These are phyloP conservation scores for Suhomyces choctaworum DNA, from an alignment of 1,139 yeast genomes.

Conservation along the genomic window DNA sequence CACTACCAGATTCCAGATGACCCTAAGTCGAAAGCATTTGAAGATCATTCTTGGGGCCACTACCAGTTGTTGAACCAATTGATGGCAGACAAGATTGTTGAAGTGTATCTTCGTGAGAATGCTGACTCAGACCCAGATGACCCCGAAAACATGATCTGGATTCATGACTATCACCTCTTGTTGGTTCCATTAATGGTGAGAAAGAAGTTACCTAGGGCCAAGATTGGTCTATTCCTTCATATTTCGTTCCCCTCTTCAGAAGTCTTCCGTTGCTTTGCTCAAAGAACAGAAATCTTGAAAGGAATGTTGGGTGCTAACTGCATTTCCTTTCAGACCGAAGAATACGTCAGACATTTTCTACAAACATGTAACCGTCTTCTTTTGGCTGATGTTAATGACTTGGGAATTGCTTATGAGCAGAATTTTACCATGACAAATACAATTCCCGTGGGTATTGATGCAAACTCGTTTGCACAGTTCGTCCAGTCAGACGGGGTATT, in stretches of 20 bases:
- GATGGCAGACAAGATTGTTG: constrained; percentile 75
- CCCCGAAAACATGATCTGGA: constrained; percentile 66
- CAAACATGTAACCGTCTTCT: constrained; percentile 87
- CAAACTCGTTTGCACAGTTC: constrained; percentile 53
- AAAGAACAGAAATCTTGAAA: constrained; percentile 68
- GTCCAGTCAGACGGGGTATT: constrained; percentile 53
- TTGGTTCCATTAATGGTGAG: constrained; percentile 86
- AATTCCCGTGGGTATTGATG: constrained; percentile 87
- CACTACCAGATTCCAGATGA: constrained; percentile 97
- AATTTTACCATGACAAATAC: constrained; percentile 65
- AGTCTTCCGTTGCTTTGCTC: constrained; percentile 92
- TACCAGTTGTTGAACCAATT: constrained; percentile 74
- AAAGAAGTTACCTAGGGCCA: constrained; percentile 71
- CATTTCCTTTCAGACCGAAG: constrained; percentile 87
- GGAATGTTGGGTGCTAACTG: constrained; percentile 91
- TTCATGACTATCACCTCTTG: constrained; percentile 90
- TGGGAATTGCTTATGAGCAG: constrained; percentile 70
- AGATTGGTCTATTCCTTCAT: constrained; percentile 89
- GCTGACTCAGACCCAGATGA: constrained; percentile 47
- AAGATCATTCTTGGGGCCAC: constrained; percentile 91
- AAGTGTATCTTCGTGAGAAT: constrained; percentile 53
- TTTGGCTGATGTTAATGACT: constrained; percentile 77
- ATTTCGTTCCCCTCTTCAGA: constrained; percentile 96
- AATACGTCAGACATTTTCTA: constrained; percentile 88
- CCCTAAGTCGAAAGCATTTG: constrained; percentile 91